phyloP scores from a whole-genome alignment of 768 basidiomycete genomes.

The Nevesoporus exiguus region DNA sequence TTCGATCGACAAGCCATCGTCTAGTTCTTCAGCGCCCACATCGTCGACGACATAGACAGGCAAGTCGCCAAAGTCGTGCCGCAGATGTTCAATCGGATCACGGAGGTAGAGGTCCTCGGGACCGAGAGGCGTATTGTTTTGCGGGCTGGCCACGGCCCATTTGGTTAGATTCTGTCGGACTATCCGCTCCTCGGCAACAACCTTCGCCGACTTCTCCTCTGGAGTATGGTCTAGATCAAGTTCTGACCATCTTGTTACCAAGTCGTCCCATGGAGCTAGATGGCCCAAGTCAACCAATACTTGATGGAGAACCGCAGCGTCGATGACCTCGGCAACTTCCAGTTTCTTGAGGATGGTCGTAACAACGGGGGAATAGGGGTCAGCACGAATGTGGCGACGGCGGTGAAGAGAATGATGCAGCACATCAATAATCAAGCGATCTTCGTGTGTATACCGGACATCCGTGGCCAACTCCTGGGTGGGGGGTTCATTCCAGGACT shows the following conservation, averaged over 20 bases:
- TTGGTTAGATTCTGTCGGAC: slow-evolving; percentile 19
- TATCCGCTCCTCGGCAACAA: slow-evolving; percentile 32
- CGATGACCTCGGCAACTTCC: slow-evolving; percentile 33
- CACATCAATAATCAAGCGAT: slow-evolving; percentile 57
- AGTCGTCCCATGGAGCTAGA: slow-evolving; percentile 78
- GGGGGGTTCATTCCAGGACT: slow-evolving; percentile 32
- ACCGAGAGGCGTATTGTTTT: slow-evolving; percentile 40
- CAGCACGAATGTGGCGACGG: slow-evolving; percentile 47
- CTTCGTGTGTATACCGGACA: slow-evolving; percentile 47
- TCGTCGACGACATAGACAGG: slow-evolving; percentile 90
- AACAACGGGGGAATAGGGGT: slow-evolving; percentile 56
- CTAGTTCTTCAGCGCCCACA: slow-evolving; percentile 73
- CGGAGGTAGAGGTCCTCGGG: slow-evolving; percentile 59
- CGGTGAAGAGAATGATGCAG: slow-evolving; percentile 51
- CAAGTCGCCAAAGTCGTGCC: slow-evolving; percentile 82
- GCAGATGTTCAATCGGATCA: slow-evolving; percentile 66
- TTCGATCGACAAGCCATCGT: slow-evolving; percentile 90
- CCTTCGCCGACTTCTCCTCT: slow-evolving; percentile 29
- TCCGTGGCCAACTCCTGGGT: slow-evolving; percentile 26
- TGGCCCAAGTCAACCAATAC: slow-evolving; percentile 71
- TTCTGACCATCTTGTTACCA: slow-evolving; percentile 39
- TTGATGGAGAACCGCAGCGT: slow-evolving; percentile 35
- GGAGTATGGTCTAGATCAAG: slow-evolving; percentile 27
- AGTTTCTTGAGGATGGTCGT: slow-evolving; percentile 59
- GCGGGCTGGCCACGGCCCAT: slow-evolving; percentile 1